Conservation (phyloP, 805 yeast species). For the Lipomyces japonicus region DNA sequence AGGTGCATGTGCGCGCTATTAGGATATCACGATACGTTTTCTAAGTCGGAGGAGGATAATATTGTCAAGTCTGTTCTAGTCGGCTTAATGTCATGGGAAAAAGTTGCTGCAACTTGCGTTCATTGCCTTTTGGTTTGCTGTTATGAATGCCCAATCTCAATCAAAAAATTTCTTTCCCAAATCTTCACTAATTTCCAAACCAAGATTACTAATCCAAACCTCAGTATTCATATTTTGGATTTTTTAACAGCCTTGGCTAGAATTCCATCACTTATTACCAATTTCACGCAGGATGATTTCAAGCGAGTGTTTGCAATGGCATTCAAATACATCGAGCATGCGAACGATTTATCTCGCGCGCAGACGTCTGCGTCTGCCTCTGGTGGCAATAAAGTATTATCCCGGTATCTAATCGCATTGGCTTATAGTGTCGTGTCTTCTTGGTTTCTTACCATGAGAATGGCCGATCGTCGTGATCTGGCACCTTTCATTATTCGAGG, state of each 20-base stretch:
- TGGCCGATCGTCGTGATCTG: slow-evolving; percentile 55
- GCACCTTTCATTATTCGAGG: slow-evolving; percentile 62
- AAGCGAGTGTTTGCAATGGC: slow-evolving; percentile 80
- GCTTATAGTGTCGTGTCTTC: slow-evolving; percentile 66
- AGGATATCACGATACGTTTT: slow-evolving; percentile 56
- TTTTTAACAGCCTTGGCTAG: slow-evolving; percentile 64
- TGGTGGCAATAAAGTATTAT: slow-evolving; percentile 38
- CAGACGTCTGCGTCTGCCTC: slow-evolving; percentile 33
- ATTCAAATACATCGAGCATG: slow-evolving; percentile 71
- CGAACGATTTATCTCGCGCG: slow-evolving; percentile 44
- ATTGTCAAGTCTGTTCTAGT: slow-evolving; percentile 56
- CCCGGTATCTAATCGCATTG: slow-evolving; percentile 57
- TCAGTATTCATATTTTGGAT: slow-evolving; percentile 72
- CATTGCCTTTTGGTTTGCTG: slow-evolving; percentile 74
- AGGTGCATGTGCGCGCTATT: slow-evolving; percentile 51
- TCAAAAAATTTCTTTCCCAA: slow-evolving; percentile 56
- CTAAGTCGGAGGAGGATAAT: slow-evolving; percentile 59
- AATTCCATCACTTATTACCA: slow-evolving; percentile 62
- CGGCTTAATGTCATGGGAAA: slow-evolving; percentile 71
- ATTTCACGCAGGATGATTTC: slow-evolving; percentile 71
- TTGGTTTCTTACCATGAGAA: slow-evolving; percentile 65
- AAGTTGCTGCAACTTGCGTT: slow-evolving; percentile 71
- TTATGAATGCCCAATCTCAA: slow-evolving; percentile 70
- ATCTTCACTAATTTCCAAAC: slow-evolving; percentile 72
- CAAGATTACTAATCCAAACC: slow-evolving; percentile 62